Evolutionary conservation across 495 filamentous ascomycete genomes (phyloP).

Genomic region (Pseudevernia furfuracea): DNA sequence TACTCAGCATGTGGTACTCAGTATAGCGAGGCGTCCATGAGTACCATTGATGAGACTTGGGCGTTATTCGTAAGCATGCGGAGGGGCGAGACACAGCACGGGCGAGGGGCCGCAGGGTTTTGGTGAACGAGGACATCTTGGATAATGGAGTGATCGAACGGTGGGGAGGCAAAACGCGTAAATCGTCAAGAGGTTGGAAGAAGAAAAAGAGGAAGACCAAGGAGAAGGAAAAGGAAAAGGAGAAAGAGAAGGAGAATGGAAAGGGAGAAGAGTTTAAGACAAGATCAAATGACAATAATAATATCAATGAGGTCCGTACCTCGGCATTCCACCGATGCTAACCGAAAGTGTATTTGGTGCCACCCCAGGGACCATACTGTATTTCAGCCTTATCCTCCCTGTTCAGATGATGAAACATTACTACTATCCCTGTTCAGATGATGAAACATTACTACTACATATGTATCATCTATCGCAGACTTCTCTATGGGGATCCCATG

Average conservation of each 20-base stretch:
- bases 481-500: too few species aligned
- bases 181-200: neutral
- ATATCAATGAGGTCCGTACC: neutral
- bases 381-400: too few species aligned
- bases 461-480: too few species aligned
- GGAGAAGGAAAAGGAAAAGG: neutral
- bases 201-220: neutral
- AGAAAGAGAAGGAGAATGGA: neutral
- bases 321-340: constrained; percentile 15
- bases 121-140: constrained; percentile 63
- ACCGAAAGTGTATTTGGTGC: neutral
- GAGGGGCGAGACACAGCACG: constrained; percentile 46
- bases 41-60: constrained; percentile 7
- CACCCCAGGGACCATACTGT: neutral
- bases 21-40: neutral
- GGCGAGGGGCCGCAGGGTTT: constrained; percentile 59
- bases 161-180: neutral
- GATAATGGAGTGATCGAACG: neutral
- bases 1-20: constrained; percentile 1
- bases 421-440: too few species aligned
- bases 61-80: constrained; percentile 26
- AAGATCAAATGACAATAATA: neutral
- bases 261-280: neutral
- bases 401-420: too few species aligned
- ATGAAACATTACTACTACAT: too few species aligned